Percentiles rank a stretch among this genome's conserved stretches.
Conservation (phyloP, 2,329 filamentous ascomycete species). For the Neonectria hederae region DNA sequence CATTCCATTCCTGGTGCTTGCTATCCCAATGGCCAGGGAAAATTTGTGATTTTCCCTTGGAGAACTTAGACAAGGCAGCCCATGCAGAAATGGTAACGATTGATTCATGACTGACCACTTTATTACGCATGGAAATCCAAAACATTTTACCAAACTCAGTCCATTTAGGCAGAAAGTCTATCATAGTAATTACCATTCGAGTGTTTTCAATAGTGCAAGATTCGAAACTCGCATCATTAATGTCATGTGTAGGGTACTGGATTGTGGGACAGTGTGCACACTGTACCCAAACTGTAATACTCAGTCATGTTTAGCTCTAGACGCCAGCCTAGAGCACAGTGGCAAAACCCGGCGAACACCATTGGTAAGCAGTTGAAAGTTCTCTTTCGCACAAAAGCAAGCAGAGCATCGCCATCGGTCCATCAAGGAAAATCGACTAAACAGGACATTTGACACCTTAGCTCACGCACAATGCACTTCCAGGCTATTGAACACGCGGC, state of each 20-base stretch:
- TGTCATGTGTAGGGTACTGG: background rate
- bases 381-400: slow-evolving; percentile 19
- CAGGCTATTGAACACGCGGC: slow-evolving; percentile 44
- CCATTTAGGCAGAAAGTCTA: background rate
- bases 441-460: slow-evolving; percentile 1
- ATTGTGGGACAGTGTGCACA: background rate
- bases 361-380: slow-evolving; percentile 17
- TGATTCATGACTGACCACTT: background rate
- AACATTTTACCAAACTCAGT: background rate
- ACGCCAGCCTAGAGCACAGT: background rate
- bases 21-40: background rate
- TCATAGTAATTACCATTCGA: background rate
- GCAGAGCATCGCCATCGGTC: background rate
- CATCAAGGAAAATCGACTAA: background rate
- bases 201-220: background rate
- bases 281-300: background rate
- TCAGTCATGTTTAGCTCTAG: too few species aligned
- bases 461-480: slow-evolving; percentile 45
- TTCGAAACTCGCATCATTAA: background rate
- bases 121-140: background rate
- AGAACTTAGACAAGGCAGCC: too few species aligned
- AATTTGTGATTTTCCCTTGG: background rate
- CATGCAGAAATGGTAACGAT: too few species aligned
- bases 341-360: background rate
- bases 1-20: background rate